Evolutionary conservation across 2,329 filamentous ascomycete species (phyloP).

Genomic region (Colletotrichum musae): DNA sequence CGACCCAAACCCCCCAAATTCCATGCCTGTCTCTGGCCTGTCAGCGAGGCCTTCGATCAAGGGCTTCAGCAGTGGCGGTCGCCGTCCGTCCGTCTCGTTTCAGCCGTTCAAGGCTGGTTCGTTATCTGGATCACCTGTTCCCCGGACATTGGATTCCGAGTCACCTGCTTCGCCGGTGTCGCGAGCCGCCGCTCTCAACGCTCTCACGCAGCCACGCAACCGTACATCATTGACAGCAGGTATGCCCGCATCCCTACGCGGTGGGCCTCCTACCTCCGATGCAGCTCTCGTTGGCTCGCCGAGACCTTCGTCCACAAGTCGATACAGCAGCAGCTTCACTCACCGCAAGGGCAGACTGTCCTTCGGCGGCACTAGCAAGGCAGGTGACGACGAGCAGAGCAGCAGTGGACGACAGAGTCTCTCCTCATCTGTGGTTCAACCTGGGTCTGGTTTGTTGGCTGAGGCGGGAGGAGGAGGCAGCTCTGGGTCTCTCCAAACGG

Average conservation of each 20-base stretch:
- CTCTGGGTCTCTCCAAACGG: conserved; percentile 78
- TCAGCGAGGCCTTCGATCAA: conserved; percentile 55
- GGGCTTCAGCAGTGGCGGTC: conserved; percentile 67
- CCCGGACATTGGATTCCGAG: conserved; percentile 64
- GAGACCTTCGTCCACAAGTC: conserved; percentile 81
- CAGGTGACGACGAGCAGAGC: conserved; percentile 78
- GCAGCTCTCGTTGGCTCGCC: conserved; percentile 83
- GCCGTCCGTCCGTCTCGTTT: conserved; percentile 89
- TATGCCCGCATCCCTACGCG: conserved; percentile 80
- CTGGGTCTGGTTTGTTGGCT: conserved; percentile 84
- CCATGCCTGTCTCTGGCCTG: conserved; percentile 63
- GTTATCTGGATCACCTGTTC: conserved; percentile 87
- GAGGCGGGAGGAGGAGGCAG: conserved; percentile 77
- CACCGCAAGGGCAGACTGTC: conserved; percentile 86
- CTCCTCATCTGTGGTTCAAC: conserved; percentile 77
- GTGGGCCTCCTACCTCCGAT: conserved; percentile 73
- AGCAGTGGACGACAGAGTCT: conserved; percentile 87
- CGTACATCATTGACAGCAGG: conserved; percentile 81
- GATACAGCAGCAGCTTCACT: conserved; percentile 95
- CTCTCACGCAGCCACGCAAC: conserved; percentile 73
- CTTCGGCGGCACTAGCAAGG: conserved; percentile 78
- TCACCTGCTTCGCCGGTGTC: conserved; percentile 68
- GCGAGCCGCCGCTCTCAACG: conserved; percentile 63
- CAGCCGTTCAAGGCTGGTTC: conserved; percentile 97
- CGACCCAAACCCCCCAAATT: conserved; percentile 64